Evolutionary conservation across 305 asterid genomes (phyloP).

Genomic region (Fraxinus baroniana): DNA sequence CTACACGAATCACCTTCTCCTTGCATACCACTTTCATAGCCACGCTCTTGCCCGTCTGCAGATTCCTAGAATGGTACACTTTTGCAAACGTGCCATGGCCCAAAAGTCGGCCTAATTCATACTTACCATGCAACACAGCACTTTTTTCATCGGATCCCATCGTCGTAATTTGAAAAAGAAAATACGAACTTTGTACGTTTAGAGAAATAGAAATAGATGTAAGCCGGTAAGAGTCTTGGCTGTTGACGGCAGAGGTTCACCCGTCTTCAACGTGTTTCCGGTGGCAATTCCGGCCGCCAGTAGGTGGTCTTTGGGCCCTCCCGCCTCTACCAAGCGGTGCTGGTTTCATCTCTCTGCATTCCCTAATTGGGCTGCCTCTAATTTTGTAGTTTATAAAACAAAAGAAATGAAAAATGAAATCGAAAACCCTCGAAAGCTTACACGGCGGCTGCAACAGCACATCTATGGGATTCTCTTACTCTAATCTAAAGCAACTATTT

Average conservation of each 20-base stretch:
- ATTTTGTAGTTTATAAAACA: not conserved
- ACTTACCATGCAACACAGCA: slow-evolving; percentile 64
- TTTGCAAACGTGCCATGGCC: slow-evolving; percentile 80
- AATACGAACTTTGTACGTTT: not conserved
- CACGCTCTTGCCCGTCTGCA: slow-evolving; percentile 51
- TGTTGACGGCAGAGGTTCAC: slow-evolving; percentile 37
- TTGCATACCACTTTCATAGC: slow-evolving; percentile 77
- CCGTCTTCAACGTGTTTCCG: slow-evolving; percentile 96
- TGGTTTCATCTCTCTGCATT: slow-evolving; percentile 92
- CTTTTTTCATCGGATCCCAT: slow-evolving; percentile 56
- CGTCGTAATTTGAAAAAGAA: not conserved
- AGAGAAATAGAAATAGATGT: not conserved
- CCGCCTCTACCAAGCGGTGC: slow-evolving; percentile 57
- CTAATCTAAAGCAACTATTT: not conserved
- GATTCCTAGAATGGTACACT: slow-evolving; percentile 54
- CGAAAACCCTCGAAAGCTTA: not conserved
- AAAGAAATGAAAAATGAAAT: not conserved
- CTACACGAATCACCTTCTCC: too few relatives aligned
- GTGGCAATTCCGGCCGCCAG: slow-evolving; percentile 84
- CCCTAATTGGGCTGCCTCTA: slow-evolving; percentile 40
- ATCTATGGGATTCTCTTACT: not conserved
- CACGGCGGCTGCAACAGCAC: not conserved
- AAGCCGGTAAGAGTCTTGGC: not conserved
- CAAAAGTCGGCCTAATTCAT: slow-evolving; percentile 61
- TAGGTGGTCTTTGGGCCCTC: slow-evolving; percentile 47